Evolutionary conservation across 2,329 filamentous ascomycete genomes (phyloP), one percentile per base, ranked within the genome.

Genomic region (Colletotrichum musicola): DNA sequence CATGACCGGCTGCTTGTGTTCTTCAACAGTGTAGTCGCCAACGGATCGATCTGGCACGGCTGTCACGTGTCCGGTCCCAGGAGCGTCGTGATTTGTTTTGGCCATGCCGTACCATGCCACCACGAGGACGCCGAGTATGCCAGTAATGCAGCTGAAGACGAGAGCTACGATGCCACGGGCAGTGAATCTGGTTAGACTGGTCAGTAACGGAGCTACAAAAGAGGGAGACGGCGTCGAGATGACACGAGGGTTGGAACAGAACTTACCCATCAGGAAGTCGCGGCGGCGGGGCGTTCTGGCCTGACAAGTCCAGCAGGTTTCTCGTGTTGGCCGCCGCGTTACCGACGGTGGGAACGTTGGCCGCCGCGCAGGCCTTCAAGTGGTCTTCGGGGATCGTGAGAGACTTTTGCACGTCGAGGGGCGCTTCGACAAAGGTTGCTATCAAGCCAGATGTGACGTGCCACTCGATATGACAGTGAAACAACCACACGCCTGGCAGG

Each of bases 381-480:
- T 90, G 88, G 61, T 87, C 79, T 14, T 83, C 72, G 0, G 93
- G 92, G 22, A 97, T 86, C 0, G 79, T 81, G 46, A 91, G 73
- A 0, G 78, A 81, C 68, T 86, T 78, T 74, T 94, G 92, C 0
- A 96, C 75, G 22, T 88, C 84, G 3, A 85, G 75, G 0, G 90
- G 90, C 0, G 88, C 86, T 77, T 92, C 90, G 70, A 92, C 78
- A 71, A 93, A 86, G 1, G 88, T 89, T 25, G 89, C 86, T 4
- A 89, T 82, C 2, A 93, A 83, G 16, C 92, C 92, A 3, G 88
- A 89, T 1, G 85, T 81, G 66, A 93, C 83, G 76, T 94, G 92
- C 91, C 91, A 95, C 75, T 93, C 91, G 62, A 95, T 91, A 76
- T 95, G 93, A 78, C 92, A 95, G 79, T 94, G 92, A 81, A 94